Evolutionary conservation across 2,329 filamentous ascomycete genomes (phyloP).

Genomic region (Verticillium nubilum): DNA sequence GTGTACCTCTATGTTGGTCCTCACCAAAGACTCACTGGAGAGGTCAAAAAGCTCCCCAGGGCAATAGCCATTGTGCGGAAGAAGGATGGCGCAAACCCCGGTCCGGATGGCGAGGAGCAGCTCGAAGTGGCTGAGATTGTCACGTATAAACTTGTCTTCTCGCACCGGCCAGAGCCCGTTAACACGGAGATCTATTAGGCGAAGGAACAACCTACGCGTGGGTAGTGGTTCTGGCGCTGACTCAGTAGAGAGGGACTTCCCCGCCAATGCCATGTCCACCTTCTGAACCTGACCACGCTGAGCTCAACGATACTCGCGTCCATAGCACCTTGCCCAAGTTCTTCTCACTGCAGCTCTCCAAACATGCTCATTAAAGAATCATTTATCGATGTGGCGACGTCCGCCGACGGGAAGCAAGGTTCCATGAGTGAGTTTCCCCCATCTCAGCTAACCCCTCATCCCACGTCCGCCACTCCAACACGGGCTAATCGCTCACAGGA

Average conservation of each 20-base stretch:
- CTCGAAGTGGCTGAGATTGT: conserved; percentile 85
- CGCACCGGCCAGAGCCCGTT: conserved; percentile 79
- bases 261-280: neutral
- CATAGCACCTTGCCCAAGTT: neutral
- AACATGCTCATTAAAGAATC: conserved; percentile 51
- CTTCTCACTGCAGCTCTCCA: neutral
- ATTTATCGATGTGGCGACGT: conserved; percentile 43
- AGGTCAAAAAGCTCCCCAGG: conserved; percentile 79
- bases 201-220: neutral
- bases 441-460: neutral
- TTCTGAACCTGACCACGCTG: neutral
- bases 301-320: neutral
- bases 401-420: conserved; percentile 47
- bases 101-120: conserved; percentile 30
- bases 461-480: neutral
- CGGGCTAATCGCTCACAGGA: conserved; percentile 43
- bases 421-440: conserved; percentile 40
- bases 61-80: conserved; percentile 74
- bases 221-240: neutral
- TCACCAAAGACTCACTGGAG: conserved; percentile 83
- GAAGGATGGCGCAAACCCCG: conserved; percentile 37
- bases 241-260: neutral
- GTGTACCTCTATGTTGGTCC: conserved; percentile 85
- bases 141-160: conserved; percentile 82
- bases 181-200: conserved; percentile 35